phyloP scores from a whole-genome alignment of 2,329 filamentous ascomycete species.

The Aspergillus phoenicis region DNA sequence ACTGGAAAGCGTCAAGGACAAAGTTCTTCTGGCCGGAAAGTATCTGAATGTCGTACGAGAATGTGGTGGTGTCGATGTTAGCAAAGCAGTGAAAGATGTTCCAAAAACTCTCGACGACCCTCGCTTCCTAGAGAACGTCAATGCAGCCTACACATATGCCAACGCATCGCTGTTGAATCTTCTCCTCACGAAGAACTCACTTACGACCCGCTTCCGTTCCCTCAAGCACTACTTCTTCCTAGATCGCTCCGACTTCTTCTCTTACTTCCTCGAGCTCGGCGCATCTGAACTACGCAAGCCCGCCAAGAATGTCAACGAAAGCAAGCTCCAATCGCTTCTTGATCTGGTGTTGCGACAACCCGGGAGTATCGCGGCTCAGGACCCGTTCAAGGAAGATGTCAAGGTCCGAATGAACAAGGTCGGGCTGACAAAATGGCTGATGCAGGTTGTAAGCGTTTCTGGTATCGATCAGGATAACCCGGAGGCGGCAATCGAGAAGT shows the following conservation, averaged over 20 bases:
- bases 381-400: constrained; percentile 98
- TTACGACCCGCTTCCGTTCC: constrained; percentile 83
- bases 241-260: constrained; percentile 96
- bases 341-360: constrained; percentile 95
- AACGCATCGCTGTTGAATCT: constrained; percentile 91
- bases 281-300: constrained; percentile 88
- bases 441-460: constrained; percentile 94
- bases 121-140: constrained; percentile 93
- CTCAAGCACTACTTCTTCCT: constrained; percentile 99
- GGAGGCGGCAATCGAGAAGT: constrained; percentile 64
- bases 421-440: constrained; percentile 87
- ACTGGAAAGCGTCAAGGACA: constrained; percentile 85
- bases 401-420: constrained; percentile 97
- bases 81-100: constrained; percentile 83
- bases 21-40: constrained; percentile 92
- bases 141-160: constrained; percentile 89
- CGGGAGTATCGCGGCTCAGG: constrained; percentile 87
- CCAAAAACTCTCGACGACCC: constrained; percentile 89
- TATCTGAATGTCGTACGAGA: constrained; percentile 97
- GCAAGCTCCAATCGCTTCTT: constrained; percentile 92
- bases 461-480: constrained; percentile 83
- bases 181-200: constrained; percentile 86
- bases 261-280: constrained; percentile 92
- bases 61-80: constrained; percentile 93
- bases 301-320: constrained; percentile 83